These are phyloP conservation scores for Diutina rugosa DNA, from an alignment of 1,139 yeast species.

Conservation along the genomic window DNA sequence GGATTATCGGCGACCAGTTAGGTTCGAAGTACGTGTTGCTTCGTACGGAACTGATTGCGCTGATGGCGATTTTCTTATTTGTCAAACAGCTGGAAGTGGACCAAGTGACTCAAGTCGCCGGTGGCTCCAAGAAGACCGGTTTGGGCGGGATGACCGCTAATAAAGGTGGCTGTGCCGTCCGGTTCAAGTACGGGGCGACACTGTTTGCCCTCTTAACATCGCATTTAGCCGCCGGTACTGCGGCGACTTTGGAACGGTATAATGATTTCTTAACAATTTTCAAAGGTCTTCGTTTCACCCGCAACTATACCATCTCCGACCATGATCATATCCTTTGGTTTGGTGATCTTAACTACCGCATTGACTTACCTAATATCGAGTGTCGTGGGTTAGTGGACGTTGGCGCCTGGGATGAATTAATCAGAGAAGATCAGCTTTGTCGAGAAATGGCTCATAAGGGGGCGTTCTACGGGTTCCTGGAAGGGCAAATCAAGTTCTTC, in stretches of 20 bases:
- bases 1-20: constrained; percentile 42
- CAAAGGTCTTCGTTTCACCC: constrained; percentile 64
- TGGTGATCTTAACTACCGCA: constrained; percentile 88
- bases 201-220: constrained; percentile 76
- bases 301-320: constrained; percentile 57
- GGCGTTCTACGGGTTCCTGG: constrained; percentile 56
- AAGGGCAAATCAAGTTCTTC: constrained; percentile 59
- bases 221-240: constrained; percentile 89
- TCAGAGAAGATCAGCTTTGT: constrained; percentile 66
- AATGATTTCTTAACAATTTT: constrained; percentile 70
- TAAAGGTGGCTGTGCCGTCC: constrained; percentile 85
- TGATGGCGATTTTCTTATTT: constrained; percentile 60
- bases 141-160: constrained; percentile 88
- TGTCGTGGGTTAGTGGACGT: constrained; percentile 44
- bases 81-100: constrained; percentile 22
- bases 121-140: constrained; percentile 77
- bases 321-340: constrained; percentile 86
- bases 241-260: constrained; percentile 68
- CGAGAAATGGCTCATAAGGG: constrained; percentile 55
- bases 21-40: constrained; percentile 47
- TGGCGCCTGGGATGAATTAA: constrained; percentile 39
- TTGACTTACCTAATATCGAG: constrained; percentile 53
- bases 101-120: constrained; percentile 34
- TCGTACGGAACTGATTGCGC: constrained; percentile 88
- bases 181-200: constrained; percentile 69